Evolutionary conservation across 2,329 filamentous ascomycete species (phyloP).

Genomic region (Scolecobasidium constrictum): DNA sequence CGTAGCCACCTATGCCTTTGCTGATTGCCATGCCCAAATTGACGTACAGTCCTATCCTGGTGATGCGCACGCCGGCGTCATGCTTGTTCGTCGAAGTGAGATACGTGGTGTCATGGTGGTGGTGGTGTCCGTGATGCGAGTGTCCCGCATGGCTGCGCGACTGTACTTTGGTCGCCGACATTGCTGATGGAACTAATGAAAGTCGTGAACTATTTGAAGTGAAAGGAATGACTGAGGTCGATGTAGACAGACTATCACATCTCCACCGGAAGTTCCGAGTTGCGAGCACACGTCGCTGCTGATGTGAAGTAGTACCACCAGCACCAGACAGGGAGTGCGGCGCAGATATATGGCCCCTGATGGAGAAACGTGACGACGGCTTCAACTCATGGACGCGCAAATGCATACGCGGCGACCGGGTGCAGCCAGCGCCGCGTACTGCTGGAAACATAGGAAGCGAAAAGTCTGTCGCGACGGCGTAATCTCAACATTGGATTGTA

Average conservation of each 20-base stretch:
- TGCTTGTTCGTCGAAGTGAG: constrained; percentile 73
- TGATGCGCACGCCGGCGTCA: constrained; percentile 90
- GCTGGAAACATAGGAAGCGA: not conserved
- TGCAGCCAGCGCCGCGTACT: not conserved
- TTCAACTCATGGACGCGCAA: too few relatives aligned
- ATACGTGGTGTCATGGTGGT: constrained; percentile 78
- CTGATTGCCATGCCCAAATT: constrained; percentile 91
- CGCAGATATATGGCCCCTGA: not conserved
- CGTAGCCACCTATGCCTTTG: constrained; percentile 85
- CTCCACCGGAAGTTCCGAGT: not conserved
- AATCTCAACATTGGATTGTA: too few relatives aligned
- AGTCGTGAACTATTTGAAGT: too few relatives aligned
- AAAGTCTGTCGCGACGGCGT: too few relatives aligned
- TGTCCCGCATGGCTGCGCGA: not conserved
- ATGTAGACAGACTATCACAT: too few relatives aligned
- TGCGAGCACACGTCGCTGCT: not conserved
- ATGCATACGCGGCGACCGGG: not conserved
- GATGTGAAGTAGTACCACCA: too few relatives aligned
- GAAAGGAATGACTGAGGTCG: too few relatives aligned
- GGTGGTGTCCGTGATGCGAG: constrained; percentile 48
- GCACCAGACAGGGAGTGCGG: not conserved
- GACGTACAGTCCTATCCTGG: constrained; percentile 73
- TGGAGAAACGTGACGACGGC: too few relatives aligned
- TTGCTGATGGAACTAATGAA: not conserved
- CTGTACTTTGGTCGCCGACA: not conserved